Evolutionary conservation across 2,329 filamentous ascomycete genomes (phyloP), one percentile per base, ranked within the genome.

Genomic region (Cytospora piceae): DNA sequence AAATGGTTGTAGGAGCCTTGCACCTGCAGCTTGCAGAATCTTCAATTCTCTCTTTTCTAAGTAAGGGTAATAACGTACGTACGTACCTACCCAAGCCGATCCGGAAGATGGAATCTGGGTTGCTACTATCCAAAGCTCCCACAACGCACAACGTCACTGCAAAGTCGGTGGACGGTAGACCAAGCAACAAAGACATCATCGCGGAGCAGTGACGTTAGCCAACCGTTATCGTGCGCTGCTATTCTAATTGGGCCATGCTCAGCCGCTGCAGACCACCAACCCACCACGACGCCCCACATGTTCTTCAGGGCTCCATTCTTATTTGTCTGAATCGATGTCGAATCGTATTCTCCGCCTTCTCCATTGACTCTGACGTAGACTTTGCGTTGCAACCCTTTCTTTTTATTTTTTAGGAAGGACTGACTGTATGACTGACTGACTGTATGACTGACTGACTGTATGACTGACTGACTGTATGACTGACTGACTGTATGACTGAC

Each of bases 11-110:
- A 22, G 27, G 27, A 5, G 3, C 46, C 9, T 24, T 42, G 17
- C 46, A 49, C 46, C 46, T 49, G 46, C 46, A 49, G 46, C 46
- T 22, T 49, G 46, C 46, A 49, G 46, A 49, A 49, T 49, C 46
- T 49, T 49, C 46, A 49, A 24, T 12, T 12, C 11, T 24, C n/a
- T 29, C 3, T 29, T n/a, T n/a, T 22, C n/a, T 15, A 37, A 2
- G 2, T 15, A 34, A 34, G 8, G 1, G n/a, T 4, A 5, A 22
- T 22, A n/a, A 22, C 20, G 8, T n/a, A n/a, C 20, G 42, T 46
- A n/a, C 11, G 14, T 20, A 14, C 39, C 39, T 20, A 14, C 39
- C 39, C 39, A 42, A 42, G 39, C 42, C 42, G n/a, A 46, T 46
- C 42, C n/a, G 42, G 42, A n/a, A n/a, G 39, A 17, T 42, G 17